Evolutionary conservation across 306 rosid genomes (phyloP), one percentile per base, ranked within the genome.

Genomic region (Vicia sativa): DNA sequence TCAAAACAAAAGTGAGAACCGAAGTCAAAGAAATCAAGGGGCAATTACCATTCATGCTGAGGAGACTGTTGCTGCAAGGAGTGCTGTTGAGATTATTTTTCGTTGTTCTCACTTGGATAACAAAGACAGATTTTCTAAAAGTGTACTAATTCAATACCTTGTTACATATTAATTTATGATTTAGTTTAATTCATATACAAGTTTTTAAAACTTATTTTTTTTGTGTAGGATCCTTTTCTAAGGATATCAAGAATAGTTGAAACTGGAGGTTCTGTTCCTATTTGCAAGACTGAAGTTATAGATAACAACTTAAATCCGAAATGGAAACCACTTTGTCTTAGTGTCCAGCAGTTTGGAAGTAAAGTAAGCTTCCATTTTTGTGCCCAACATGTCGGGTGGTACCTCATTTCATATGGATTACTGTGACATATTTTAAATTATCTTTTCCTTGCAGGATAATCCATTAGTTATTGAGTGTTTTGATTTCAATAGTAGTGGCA

Each of bases 211-310:
- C 16, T 59, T 23, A 4, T 61, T 48, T 69, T 77, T 81, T 34
- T 72, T 71, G 42, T 16, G 43, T 19, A 93, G 98, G 97, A 93
- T 77, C 97, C 97, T 59, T 93, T 93, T 78, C 73, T 93, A 69
- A 78, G 83, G 78, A 67, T 93, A 62, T 93, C 95, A 28, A 83
- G 87, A 82, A 57, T 86, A 9, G 85, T 85, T 65, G 98, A 93
- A 79, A 81, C 38, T 46, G 98, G 96, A 62, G 86, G 84, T 11
- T 74, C 82, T 58, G 43, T 90, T 76, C 98, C 98, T 73, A 88
- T 93, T 49, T 90, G 95, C 89, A 93, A 86, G 77, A 90, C 97
- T 45, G 97, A 90, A 83, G 97, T 83, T 61, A 68, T 83, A 55
- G 74, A 90, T 65, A 74, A 90, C 84, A 77, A 85, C 65, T 82